Percentiles rank a stretch among this genome's conserved stretches.
These are phyloP conservation scores for Rhodotorula mucilaginosa DNA, from an alignment of 1,284 basidiomycete genomes.

Conservation along the genomic window DNA sequence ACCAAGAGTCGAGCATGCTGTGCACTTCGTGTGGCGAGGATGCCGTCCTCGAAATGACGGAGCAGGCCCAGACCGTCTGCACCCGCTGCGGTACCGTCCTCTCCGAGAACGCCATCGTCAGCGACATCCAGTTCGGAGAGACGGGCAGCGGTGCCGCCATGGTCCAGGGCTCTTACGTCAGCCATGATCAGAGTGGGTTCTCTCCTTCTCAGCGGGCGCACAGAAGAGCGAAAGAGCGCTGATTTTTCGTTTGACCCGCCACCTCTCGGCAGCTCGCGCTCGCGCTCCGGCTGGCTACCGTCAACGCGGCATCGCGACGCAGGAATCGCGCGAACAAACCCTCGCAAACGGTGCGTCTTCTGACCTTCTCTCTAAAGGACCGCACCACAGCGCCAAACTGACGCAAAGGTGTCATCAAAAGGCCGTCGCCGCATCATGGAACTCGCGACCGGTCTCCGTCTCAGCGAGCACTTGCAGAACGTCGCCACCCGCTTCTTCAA, in stretches of 20 bases:
- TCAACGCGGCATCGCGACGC: slow-evolving; percentile 57
- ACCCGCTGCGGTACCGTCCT: slow-evolving; percentile 55
- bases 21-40: slow-evolving; percentile 37
- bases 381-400: background rate
- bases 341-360: slow-evolving; percentile 70
- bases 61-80: slow-evolving; percentile 38
- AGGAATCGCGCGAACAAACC: slow-evolving; percentile 80
- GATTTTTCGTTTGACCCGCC: background rate
- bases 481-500: slow-evolving; percentile 86
- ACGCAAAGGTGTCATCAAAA: slow-evolving; percentile 44
- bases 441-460: slow-evolving; percentile 71
- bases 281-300: slow-evolving; percentile 75
- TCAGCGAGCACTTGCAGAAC: slow-evolving; percentile 75
- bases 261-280: slow-evolving; percentile 61
- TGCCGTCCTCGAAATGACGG: slow-evolving; percentile 33
- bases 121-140: slow-evolving; percentile 90
- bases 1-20: slow-evolving; percentile 11
- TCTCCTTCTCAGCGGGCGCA: background rate
- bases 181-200: slow-evolving; percentile 79
- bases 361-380: no score
- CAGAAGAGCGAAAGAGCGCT: no score
- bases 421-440: slow-evolving; percentile 77
- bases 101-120: slow-evolving; percentile 92
- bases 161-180: slow-evolving; percentile 93
- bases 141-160: slow-evolving; percentile 87